Evolutionary conservation across 352 stramenopile genomes (phyloP), one percentile per base, ranked within the genome.

Genomic region (Pythium vanterpoolii): DNA sequence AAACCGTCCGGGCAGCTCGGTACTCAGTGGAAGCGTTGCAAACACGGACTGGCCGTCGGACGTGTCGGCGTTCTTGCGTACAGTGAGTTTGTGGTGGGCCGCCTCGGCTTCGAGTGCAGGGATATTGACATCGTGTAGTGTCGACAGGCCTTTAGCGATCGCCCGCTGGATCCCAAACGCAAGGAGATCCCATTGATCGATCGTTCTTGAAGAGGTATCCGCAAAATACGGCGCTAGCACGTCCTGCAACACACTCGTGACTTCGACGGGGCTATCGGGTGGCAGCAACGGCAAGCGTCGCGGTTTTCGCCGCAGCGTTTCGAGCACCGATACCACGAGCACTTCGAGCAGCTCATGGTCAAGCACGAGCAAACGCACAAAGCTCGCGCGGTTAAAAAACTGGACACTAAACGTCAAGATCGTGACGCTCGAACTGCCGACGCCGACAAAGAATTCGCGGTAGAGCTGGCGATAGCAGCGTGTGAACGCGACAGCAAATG

Each of bases 341-440:
- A 91, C 82, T 57, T 90, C 82, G 26, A 94, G 61, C 8, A 94
- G 52, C 27, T 86, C 80, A 62, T 90, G 83, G 56, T 90, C 72
- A 6, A 72, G 67, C 23, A 90, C 79, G n/a, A 94, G 53, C 2
- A 89, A 72, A 62, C 86, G 86, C 18, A 99, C 96, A 72, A 99
- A 99, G 7, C 89, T 97, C 28, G 94, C 89, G n/a, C 97, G 90
- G 69, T 99, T 99, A 60, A 99, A 90, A 60, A 99, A 99, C 72
- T 99, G 97, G 5, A 99, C 97, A 31, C 81, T 94, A 45, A 99
- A 93, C 21, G 83, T 81, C 39, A 96, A 70, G 59, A 95, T 95
- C 24, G 89, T 98, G 51, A 98, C 97, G 11, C 66, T 86, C 19
- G 79, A 83, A 30, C 72, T 90, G 19, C 85, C 85, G n/a, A 91